A percentile compares a stretch with the other conserved stretches of the same genome.
Conservation (phyloP, 2,329 filamentous ascomycete genomes). For the Orbilia brochopaga region DNA sequence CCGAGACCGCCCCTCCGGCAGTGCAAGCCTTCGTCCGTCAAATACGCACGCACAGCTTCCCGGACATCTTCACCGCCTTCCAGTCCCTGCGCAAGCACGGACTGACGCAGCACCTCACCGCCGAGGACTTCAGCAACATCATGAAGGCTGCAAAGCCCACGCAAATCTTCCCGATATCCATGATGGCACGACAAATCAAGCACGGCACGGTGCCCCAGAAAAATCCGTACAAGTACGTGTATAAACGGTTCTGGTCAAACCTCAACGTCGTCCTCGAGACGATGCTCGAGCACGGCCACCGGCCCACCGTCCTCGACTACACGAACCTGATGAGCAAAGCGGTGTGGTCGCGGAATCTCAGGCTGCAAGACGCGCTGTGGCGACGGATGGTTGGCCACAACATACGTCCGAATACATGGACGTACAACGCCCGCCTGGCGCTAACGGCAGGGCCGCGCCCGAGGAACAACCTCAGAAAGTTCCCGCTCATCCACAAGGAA, state of each 20-base stretch:
- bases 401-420: conserved; percentile 46
- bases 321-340: conserved; percentile 48
- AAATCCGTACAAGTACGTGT: conserved; percentile 15
- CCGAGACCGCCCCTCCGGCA: conserved; percentile 17
- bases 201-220: conserved; percentile 20
- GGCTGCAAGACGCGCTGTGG: conserved; percentile 29
- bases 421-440: conserved; percentile 46
- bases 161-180: conserved; percentile 25
- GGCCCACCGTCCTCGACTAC: conserved; percentile 37
- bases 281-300: conserved; percentile 31
- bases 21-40: conserved; percentile 19
- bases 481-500: conserved; percentile 29
- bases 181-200: conserved; percentile 32
- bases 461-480: conserved; percentile 31
- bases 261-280: conserved; percentile 37
- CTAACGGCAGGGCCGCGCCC: conserved; percentile 30
- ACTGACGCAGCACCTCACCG: conserved; percentile 28
- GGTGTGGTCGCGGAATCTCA: conserved; percentile 25
- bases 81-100: conserved; percentile 14
- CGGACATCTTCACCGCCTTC: conserved; percentile 27
- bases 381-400: conserved; percentile 26
- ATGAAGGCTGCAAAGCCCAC: conserved; percentile 34
- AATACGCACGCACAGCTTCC: conserved; percentile 20
- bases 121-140: conserved; percentile 41
- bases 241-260: conserved; percentile 36